phyloP scores from a whole-genome alignment of 1,284 basidiomycete genomes.

The Entoloma clypeatum region DNA sequence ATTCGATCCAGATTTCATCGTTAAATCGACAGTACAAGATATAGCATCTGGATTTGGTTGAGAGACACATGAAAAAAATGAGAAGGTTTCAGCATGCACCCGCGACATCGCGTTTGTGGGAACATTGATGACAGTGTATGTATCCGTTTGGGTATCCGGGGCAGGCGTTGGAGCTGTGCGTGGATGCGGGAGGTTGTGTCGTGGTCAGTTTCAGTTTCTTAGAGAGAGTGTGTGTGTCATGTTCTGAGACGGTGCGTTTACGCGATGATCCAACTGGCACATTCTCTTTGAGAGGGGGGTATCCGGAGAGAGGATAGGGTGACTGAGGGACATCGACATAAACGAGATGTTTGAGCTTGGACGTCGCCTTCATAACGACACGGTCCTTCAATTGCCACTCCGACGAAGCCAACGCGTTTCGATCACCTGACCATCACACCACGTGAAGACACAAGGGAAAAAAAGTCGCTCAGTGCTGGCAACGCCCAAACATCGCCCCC shows the following conservation, averaged over 20 bases:
- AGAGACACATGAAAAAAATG: conserved; percentile 4
- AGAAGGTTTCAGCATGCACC: conserved; percentile 33
- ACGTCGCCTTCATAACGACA: conserved; percentile 2
- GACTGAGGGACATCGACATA: conserved; percentile 59
- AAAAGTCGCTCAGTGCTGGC: conserved; percentile 33
- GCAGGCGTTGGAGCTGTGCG: conserved; percentile 11
- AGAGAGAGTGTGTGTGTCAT: conserved; percentile 20
- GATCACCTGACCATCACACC: conserved; percentile 21
- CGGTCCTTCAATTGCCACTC: not conserved
- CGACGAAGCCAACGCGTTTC: conserved; percentile 14
- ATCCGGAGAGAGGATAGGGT: conserved; percentile 32
- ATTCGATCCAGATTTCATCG: conserved; percentile 22
- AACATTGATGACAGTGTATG: conserved; percentile 69
- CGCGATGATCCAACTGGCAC: no score
- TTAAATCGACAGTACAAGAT: conserved; percentile 44
- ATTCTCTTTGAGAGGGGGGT: conserved; percentile 19
- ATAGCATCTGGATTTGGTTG: conserved; percentile 36
- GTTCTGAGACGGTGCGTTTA: no score
- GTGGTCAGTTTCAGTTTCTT: conserved; percentile 53
- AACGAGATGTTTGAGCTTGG: conserved; percentile 28
- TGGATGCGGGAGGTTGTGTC: conserved; percentile 21
- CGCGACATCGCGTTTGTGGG: conserved; percentile 49
- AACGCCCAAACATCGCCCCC: conserved; percentile 15
- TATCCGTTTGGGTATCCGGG: conserved; percentile 31
- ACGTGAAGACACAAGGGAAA: conserved; percentile 23